Percentiles rank a stretch among this genome's conserved stretches.
Conservation (phyloP, 345 rosid genomes). For the Rhodomyrtus tomentosa region DNA sequence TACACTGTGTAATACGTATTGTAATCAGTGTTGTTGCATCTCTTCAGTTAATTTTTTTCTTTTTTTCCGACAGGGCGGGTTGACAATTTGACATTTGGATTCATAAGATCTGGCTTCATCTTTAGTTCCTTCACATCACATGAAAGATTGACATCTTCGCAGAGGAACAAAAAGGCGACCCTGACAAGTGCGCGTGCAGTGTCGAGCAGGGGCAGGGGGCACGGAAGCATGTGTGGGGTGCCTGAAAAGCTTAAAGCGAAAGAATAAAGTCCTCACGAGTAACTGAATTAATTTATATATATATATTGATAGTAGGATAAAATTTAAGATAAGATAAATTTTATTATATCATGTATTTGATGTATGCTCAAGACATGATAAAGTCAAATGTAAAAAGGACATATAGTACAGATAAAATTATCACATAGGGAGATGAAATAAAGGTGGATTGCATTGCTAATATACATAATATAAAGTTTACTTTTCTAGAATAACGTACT, state of each 20-base stretch:
- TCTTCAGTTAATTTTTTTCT: background rate
- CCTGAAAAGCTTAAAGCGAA: background rate
- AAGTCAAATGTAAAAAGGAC: no score
- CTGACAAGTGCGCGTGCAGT: background rate
- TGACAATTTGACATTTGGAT: background rate
- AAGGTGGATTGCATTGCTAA: no score
- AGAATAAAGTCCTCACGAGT: background rate
- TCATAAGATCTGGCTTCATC: background rate
- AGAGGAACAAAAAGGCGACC: background rate
- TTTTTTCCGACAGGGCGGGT: background rate
- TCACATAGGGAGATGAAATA: no score
- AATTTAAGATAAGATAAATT: no score
- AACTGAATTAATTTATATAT: background rate
- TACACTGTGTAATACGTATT: background rate
- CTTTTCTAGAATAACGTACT: no score
- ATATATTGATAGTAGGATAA: no score
- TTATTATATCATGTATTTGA: no score
- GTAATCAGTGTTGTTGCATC: fast-evolving
- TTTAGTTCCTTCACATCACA: background rate
- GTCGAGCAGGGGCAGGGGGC: background rate
- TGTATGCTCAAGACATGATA: no score
- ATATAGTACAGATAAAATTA: no score
- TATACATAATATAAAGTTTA: no score
- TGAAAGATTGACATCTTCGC: background rate
- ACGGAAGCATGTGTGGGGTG: background rate